Base-by-base conservation (phyloP, 2,329 filamentous ascomycete genomes). In the Aspergillus chevalieri region DNA sequence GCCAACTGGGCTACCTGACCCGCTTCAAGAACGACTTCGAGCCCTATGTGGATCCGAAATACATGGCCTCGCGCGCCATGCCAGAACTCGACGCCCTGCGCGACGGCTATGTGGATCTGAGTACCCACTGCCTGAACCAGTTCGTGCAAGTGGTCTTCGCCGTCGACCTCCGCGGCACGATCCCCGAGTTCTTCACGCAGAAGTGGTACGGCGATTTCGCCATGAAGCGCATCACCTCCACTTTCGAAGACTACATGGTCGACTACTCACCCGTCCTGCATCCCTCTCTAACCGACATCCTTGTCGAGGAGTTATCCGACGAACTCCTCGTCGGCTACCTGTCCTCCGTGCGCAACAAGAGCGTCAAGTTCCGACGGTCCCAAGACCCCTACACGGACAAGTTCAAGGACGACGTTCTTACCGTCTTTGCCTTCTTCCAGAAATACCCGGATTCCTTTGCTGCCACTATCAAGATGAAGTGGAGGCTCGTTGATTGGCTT, bases 71-170 rank as follows among this genome's bases (percentile, higher is more conserved):
- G 57, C 82, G 85, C 47, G 85, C 86, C 44, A 82, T 84, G 30
- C 74, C 77, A 28, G 90, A 96, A 62, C 76, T 95, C 43, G 82
- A 85, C 19, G 73, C 79, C 33, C 80, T 97, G 38, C 86, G 87
- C 44, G 89, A 96, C 69, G 89, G 89, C 57, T 98, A 97, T 70
- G 88, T 98, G 47, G 93, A 98, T 73, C 82, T 96, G 51, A 89
- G 88, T 61, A 95, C 91, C 5, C 90, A 92, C 77, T 96, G 91
- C 73, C 88, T 97, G 63, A 83, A 83, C 60, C 84, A 86, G 58
- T 97, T 97, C 65, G 87, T 89, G 47, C 79, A 84, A 52, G 81
- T 97, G 50, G 86, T 98, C 65, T 95, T 98, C 75, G 78, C 82
- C 36, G 86, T 95, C 59, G 93, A 98, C 77, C 95, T 98, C 77